Evolutionary conservation across 306 rosid genomes (phyloP).

Genomic region (Quercus suber): DNA sequence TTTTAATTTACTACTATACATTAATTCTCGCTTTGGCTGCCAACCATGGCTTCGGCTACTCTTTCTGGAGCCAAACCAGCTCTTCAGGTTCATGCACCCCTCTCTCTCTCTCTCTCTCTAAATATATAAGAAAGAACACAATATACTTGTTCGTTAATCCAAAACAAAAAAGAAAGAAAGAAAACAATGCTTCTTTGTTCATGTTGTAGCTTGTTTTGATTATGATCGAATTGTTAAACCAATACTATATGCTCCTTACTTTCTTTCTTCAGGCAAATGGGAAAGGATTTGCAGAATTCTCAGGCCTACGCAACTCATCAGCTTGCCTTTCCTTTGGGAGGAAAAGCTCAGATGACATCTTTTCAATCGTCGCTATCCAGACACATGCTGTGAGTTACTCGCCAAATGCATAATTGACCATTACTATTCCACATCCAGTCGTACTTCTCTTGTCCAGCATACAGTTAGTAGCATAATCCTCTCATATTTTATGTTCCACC

Average conservation of each 20-base stretch:
- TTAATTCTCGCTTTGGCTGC: too few species aligned
- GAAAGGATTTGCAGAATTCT: slow-evolving; percentile 77
- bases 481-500: too few species aligned
- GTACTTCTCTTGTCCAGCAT: too few species aligned
- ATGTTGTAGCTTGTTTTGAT: neutral
- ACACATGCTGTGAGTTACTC: slow-evolving; percentile 78
- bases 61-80: slow-evolving; percentile 88
- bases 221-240: too few species aligned
- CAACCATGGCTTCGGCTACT: slow-evolving; percentile 78
- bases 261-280: slow-evolving; percentile 52
- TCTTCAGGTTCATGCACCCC: slow-evolving; percentile 61
- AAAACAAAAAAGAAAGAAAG: too few species aligned
- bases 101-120: neutral
- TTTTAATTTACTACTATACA: too few species aligned
- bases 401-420: neutral
- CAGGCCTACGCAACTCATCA: slow-evolving; percentile 78
- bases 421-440: neutral
- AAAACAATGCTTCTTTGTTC: neutral
- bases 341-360: slow-evolving; percentile 71
- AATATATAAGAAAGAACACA: too few species aligned
- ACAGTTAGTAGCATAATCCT: too few species aligned
- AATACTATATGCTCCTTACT: neutral
- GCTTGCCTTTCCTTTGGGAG: slow-evolving; percentile 54
- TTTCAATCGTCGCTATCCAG: slow-evolving; percentile 67
- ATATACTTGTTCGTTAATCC: too few species aligned